These are phyloP conservation scores for Scheffersomyces quercinus DNA, from an alignment of 1,139 yeast genomes.

Conservation along the genomic window DNA sequence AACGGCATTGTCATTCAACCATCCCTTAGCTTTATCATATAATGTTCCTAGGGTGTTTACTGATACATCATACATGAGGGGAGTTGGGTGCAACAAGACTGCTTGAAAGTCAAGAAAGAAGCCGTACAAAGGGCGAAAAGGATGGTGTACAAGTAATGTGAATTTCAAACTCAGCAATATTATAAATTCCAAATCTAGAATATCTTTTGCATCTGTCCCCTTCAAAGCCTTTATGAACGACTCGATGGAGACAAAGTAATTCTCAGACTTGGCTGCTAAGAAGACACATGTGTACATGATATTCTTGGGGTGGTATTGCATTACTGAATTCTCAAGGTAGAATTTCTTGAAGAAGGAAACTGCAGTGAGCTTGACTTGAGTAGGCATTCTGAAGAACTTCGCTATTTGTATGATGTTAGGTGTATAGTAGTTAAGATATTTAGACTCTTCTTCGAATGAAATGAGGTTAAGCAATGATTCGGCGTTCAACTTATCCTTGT, in stretches of 20 bases:
- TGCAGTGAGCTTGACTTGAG: conserved; percentile 73
- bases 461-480: conserved; percentile 45
- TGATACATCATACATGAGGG: conserved; percentile 36
- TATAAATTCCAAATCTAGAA: conserved; percentile 75
- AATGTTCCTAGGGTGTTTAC: conserved; percentile 50
- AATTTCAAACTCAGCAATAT: conserved; percentile 74
- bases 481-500: conserved; percentile 34
- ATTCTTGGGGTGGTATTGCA: conserved; percentile 86
- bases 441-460: conserved; percentile 66
- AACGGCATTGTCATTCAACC: conserved; percentile 62
- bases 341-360: conserved; percentile 80
- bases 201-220: conserved; percentile 64
- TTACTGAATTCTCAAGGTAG: conserved; percentile 73
- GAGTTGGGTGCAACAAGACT: conserved; percentile 45
- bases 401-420: conserved; percentile 63
- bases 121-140: conserved; percentile 85
- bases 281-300: conserved; percentile 84
- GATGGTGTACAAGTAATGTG: conserved; percentile 84
- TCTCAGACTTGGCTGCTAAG: conserved; percentile 90
- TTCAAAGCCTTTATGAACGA: conserved; percentile 73
- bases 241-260: conserved; percentile 81
- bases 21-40: conserved; percentile 68
- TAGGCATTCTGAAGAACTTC: conserved; percentile 47
- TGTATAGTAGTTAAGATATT: conserved; percentile 68
- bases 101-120: conserved; percentile 85